Percentiles rank a stretch among this genome's conserved stretches.
phyloP scores from a whole-genome alignment of 2,329 filamentous ascomycete species.

The Boeremia lycopersici region DNA sequence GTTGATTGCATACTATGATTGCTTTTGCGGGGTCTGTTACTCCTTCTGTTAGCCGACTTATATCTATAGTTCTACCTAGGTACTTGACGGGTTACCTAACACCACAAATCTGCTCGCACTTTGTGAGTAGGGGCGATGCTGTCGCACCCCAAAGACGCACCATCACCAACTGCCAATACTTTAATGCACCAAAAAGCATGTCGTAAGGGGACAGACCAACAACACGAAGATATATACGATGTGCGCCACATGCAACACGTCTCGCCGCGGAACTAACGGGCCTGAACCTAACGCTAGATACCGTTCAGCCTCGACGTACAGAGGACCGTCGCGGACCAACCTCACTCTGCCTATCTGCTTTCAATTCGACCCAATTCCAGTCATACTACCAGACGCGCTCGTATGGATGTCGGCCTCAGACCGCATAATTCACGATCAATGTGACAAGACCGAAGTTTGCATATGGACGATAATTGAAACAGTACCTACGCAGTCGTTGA shows the following conservation, averaged over 20 bases:
- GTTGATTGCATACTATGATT: neutral
- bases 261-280: neutral
- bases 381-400: neutral
- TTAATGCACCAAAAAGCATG: too few species aligned
- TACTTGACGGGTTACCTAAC: too few species aligned
- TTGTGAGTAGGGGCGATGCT: too few species aligned
- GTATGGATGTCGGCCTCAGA: neutral
- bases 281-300: neutral
- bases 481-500: too few species aligned
- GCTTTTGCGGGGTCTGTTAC: neutral
- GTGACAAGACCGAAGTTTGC: too few species aligned
- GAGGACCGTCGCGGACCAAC: constrained; percentile 1
- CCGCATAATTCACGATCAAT: neutral
- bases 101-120: too few species aligned
- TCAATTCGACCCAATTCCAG: neutral
- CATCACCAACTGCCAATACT: too few species aligned
- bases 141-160: too few species aligned
- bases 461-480: too few species aligned
- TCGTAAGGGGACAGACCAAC: neutral
- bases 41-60: too few species aligned
- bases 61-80: too few species aligned
- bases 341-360: neutral
- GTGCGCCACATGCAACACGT: neutral
- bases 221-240: neutral
- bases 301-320: neutral